Evolutionary conservation across 352 stramenopile species (phyloP).

Genomic region (Halophytophthora batemanensis): DNA sequence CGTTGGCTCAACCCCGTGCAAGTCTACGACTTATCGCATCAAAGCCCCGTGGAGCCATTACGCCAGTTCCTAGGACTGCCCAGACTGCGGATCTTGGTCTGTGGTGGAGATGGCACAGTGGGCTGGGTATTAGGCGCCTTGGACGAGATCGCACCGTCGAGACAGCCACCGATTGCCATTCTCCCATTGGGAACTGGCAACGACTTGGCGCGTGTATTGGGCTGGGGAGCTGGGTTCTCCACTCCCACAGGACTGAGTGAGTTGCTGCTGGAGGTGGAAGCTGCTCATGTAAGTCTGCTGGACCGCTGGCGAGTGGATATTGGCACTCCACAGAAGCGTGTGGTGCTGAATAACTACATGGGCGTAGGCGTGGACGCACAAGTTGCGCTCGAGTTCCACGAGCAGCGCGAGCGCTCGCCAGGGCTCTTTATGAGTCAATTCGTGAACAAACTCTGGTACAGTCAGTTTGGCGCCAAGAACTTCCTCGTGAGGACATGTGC

Average conservation of each 20-base stretch:
- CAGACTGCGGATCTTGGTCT: constrained; percentile 91
- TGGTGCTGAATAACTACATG: constrained; percentile 80
- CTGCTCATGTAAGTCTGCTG: constrained; percentile 69
- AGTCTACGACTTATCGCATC: constrained; percentile 92
- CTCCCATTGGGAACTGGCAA: constrained; percentile 96
- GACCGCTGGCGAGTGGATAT: constrained; percentile 78
- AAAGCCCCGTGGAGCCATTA: constrained; percentile 90
- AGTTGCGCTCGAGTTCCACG: constrained; percentile 89
- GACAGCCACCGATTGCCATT: constrained; percentile 92
- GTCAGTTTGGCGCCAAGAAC: constrained; percentile 82
- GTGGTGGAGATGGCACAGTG: constrained; percentile 93
- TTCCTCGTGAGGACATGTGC: constrained; percentile 84
- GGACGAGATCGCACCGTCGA: constrained; percentile 54
- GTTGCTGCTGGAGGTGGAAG: constrained; percentile 63
- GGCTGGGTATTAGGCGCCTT: constrained; percentile 87
- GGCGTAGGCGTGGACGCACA: constrained; percentile 89
- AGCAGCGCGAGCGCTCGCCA: constrained; percentile 83
- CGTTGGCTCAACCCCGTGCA: constrained; percentile 95
- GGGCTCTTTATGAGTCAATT: constrained; percentile 87
- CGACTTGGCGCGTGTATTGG: constrained; percentile 90
- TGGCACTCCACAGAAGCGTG: constrained; percentile 53
- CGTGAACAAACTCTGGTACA: constrained; percentile 93
- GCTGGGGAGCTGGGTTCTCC: constrained; percentile 93
- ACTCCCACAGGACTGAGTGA: constrained; percentile 59
- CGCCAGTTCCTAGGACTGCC: constrained; percentile 88